These are phyloP conservation scores for Phytophthora multivora DNA, from an alignment of 352 stramenopile genomes.

Conservation along the genomic window DNA sequence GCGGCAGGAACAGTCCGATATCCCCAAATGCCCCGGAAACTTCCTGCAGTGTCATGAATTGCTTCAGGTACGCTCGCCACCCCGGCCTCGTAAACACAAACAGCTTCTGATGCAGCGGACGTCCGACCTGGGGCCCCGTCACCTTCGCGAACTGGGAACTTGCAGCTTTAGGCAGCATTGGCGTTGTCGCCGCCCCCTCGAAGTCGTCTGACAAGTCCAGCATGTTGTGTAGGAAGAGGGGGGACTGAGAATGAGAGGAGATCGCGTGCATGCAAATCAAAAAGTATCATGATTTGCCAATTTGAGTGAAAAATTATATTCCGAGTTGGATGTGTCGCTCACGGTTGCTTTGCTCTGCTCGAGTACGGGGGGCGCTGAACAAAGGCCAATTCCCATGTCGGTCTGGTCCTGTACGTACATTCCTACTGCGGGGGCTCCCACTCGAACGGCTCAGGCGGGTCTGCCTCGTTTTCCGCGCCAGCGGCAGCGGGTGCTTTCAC, in stretches of 20 bases:
- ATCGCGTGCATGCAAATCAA: constrained; percentile 25
- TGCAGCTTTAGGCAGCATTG: constrained; percentile 40
- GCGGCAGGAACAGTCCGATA: constrained; percentile 93
- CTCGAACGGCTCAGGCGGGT: constrained; percentile 96
- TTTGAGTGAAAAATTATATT: constrained; percentile 45
- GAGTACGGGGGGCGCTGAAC: constrained; percentile 9
- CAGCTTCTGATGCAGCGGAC: constrained; percentile 49
- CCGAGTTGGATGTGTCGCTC: constrained; percentile 25
- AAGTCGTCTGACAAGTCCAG: constrained; percentile 14
- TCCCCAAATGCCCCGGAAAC: constrained; percentile 92
- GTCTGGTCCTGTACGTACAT: constrained; percentile 29
- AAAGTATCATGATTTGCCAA: constrained; percentile 12
- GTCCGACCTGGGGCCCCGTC: constrained; percentile 51
- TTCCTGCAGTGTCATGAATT: constrained; percentile 81
- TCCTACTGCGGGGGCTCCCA: constrained; percentile 89
- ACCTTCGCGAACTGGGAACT: constrained; percentile 43
- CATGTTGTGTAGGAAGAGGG: constrained; percentile 14
- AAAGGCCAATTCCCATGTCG: constrained; percentile 27
- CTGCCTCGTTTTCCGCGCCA: constrained; percentile 94
- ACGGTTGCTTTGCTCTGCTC: constrained; percentile 23
- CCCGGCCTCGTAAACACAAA: constrained; percentile 64
- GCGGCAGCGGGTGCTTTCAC: constrained; percentile 90
- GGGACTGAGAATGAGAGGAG: constrained; percentile 6
- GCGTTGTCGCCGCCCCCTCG: constrained; percentile 14
- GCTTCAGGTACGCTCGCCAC: constrained; percentile 61